Conservation (phyloP, 495 filamentous ascomycete species). For the Neurospora intermedia region DNA sequence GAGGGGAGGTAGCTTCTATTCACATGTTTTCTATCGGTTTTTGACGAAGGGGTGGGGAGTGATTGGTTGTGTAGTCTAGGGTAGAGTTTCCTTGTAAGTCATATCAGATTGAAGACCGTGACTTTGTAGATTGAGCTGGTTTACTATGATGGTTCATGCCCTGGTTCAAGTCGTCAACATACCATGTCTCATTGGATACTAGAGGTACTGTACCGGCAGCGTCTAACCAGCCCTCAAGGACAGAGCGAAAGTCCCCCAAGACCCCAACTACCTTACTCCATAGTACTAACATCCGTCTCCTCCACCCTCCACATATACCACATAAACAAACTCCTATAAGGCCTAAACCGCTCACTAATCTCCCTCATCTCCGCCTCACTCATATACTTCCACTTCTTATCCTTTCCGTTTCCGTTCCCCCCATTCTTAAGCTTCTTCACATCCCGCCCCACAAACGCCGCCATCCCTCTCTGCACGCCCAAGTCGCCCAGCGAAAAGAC, state of each 20-base stretch:
- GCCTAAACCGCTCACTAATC: slow-evolving; percentile 65
- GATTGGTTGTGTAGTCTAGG: neutral
- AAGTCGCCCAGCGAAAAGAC: slow-evolving; percentile 89
- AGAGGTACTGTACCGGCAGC: neutral
- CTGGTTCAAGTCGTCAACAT: neutral
- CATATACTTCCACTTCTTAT: slow-evolving; percentile 97
- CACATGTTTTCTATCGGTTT: neutral
- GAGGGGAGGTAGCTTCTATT: neutral
- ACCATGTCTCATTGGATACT: neutral
- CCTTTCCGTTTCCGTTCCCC: slow-evolving; percentile 59
- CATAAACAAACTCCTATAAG: slow-evolving; percentile 59
- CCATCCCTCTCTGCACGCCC: slow-evolving; percentile 91
- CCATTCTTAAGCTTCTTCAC: slow-evolving; percentile 74
- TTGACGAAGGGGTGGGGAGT: neutral
- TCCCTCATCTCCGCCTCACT: slow-evolving; percentile 84
- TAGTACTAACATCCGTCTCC: slow-evolving; percentile 59
- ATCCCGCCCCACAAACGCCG: slow-evolving; percentile 73
- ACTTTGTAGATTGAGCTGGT: neutral
- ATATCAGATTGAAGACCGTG: no score
- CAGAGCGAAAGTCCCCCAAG: neutral
- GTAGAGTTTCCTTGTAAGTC: neutral
- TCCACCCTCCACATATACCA: slow-evolving; percentile 88
- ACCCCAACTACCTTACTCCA: slow-evolving; percentile 31
- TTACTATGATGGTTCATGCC: neutral
- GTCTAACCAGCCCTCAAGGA: neutral